These are phyloP conservation scores for Poterioochromonas sp. DNA, from an alignment of 352 stramenopile species.

Conservation along the genomic window DNA sequence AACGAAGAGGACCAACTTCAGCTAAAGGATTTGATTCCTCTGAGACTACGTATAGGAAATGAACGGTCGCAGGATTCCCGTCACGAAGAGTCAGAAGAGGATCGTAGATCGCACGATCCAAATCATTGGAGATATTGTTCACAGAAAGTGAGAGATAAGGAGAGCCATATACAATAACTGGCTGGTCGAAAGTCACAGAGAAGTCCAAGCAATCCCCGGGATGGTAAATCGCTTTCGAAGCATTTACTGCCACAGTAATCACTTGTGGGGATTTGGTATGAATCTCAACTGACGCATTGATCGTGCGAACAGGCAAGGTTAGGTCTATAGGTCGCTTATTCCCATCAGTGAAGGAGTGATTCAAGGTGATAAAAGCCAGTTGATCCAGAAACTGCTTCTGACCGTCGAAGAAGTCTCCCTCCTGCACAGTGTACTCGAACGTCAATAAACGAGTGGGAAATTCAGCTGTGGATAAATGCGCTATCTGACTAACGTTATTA, in stretches of 20 bases:
- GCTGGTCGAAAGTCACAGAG: background rate
- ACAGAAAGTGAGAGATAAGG: slow-evolving; percentile 15
- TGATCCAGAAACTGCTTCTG: background rate
- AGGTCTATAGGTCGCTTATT: slow-evolving; percentile 6
- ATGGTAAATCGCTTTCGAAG: background rate
- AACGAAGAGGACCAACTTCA: no score
- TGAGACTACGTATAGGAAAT: no score
- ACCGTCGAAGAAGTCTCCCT: background rate
- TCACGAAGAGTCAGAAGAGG: no score
- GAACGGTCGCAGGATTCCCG: no score
- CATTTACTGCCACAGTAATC: background rate
- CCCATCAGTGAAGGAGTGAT: background rate
- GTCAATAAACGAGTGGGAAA: no score
- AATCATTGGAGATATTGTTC: no score
- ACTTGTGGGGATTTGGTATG: background rate
- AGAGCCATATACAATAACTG: slow-evolving; percentile 3
- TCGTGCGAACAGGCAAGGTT: background rate
- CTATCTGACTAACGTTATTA: no score
- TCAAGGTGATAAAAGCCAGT: background rate
- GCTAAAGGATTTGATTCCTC: no score
- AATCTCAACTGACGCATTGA: background rate
- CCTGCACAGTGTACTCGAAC: slow-evolving; percentile 24
- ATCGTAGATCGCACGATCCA: no score
- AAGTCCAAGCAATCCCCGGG: background rate
- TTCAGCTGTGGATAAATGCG: no score